Percentiles rank a stretch among this genome's conserved stretches.
Conservation (phyloP, 108 stramenopile genomes). For the Mediolabrus comicus region DNA sequence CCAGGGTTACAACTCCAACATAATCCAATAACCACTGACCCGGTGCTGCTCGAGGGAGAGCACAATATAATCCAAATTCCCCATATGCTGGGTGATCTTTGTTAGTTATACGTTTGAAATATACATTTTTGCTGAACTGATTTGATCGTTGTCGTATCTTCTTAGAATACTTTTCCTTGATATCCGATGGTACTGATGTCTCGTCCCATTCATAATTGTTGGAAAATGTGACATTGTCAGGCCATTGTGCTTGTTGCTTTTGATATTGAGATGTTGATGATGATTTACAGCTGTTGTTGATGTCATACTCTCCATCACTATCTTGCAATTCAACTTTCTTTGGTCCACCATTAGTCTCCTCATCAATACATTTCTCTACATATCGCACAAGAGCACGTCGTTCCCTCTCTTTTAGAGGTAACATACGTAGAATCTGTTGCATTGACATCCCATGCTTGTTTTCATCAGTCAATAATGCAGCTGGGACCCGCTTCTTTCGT, state of each 20-base stretch:
- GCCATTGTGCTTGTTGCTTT: constrained; percentile 10
- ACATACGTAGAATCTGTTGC: constrained; percentile 13
- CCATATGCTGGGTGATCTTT: constrained; percentile 36
- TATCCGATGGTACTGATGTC: neutral
- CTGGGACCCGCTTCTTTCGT: constrained; percentile 13
- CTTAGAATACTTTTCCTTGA: neutral
- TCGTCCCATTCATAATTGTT: constrained; percentile 41
- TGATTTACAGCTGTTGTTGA: neutral
- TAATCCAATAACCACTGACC: constrained; percentile 44
- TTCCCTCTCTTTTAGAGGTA: constrained; percentile 35
- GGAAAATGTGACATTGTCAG: constrained; percentile 23
- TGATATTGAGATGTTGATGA: neutral
- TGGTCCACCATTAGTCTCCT: neutral
- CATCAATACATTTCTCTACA: constrained; percentile 14
- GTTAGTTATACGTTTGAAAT: constrained; percentile 26
- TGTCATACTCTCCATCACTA: constrained; percentile 17
- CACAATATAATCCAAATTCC: constrained; percentile 33
- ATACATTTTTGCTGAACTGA: constrained; percentile 17
- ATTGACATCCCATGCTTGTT: neutral
- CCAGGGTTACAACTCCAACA: constrained; percentile 25
- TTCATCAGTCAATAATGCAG: neutral
- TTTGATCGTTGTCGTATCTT: neutral
- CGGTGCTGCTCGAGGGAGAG: constrained; percentile 18
- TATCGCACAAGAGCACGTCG: constrained; percentile 32
- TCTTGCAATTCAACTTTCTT: constrained; percentile 8